phyloP scores from a whole-genome alignment of 192 early-diverging fungal genomes.

The Funneliformis geosporum region DNA sequence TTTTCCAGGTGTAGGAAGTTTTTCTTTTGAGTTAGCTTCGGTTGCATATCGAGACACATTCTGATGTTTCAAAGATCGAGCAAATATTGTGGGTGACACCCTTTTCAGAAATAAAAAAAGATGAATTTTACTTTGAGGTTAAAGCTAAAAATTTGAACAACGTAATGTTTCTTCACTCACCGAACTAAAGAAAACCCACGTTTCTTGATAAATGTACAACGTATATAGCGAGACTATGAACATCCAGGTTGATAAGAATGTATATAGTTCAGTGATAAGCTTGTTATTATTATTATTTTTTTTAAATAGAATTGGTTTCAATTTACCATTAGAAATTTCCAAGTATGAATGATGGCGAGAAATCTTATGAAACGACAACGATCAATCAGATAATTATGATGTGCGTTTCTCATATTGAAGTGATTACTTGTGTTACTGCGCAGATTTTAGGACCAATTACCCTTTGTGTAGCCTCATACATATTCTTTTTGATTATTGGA shows the following conservation, averaged over 20 bases:
- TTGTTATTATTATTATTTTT: neutral
- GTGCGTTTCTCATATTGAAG: no score
- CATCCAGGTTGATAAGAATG: neutral
- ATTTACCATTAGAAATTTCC: neutral
- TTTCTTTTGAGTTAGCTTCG: conserved; percentile 48
- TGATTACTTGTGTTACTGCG: no score
- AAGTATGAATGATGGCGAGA: neutral
- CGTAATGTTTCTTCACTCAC: neutral
- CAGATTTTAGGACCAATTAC: no score
- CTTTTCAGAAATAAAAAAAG: neutral
- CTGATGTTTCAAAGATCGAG: neutral
- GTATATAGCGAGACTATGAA: neutral
- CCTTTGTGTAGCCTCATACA: no score
- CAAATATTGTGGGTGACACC: neutral
- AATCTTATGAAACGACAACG: no score
- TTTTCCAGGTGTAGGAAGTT: conserved; percentile 65
- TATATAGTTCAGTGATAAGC: neutral
- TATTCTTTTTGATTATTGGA: no score
- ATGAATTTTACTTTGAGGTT: neutral
- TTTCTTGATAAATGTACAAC: neutral
- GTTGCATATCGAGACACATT: conserved; percentile 7
- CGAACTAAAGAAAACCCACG: neutral
- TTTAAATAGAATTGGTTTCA: neutral
- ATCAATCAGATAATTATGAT: no score
- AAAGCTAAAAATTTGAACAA: neutral